Percentiles rank a stretch among this genome's conserved stretches.
phyloP scores from a whole-genome alignment of 2,329 filamentous ascomycete species.

The Botryotinia globosa region DNA sequence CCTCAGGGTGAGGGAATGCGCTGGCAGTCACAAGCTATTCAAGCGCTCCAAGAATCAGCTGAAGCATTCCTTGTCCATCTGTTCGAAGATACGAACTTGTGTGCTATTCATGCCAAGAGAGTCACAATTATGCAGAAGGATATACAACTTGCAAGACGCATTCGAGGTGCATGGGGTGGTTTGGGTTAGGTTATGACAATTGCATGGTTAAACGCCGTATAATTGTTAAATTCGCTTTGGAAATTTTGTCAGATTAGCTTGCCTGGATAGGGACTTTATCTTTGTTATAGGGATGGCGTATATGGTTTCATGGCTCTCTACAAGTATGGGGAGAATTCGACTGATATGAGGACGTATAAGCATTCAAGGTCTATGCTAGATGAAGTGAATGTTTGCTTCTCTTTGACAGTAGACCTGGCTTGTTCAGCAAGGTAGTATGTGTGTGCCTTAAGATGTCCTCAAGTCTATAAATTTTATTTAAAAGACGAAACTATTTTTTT shows the following conservation, averaged over 20 bases:
- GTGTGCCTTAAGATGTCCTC: neutral
- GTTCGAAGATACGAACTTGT: conserved; percentile 96
- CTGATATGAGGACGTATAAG: neutral
- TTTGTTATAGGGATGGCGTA: conserved; percentile 1
- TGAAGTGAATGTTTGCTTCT: neutral
- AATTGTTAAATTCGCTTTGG: conserved; percentile 5
- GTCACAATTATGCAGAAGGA: conserved; percentile 98
- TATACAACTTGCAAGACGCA: conserved; percentile 84
- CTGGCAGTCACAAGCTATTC: conserved; percentile 95
- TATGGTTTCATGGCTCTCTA: conserved; percentile 2
- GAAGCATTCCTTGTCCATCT: conserved; percentile 94
- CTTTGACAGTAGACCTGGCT: neutral
- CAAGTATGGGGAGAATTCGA: conserved; percentile 4
- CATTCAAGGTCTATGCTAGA: neutral
- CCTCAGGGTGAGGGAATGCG: conserved; percentile 68
- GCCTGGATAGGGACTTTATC: neutral
- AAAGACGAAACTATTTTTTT: neutral
- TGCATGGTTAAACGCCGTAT: neutral
- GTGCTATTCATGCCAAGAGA: conserved; percentile 93
- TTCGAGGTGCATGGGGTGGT: conserved; percentile 75
- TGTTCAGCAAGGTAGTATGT: conserved; percentile 4
- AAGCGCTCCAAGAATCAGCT: conserved; percentile 90
- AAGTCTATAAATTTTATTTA: neutral
- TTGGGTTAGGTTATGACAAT: conserved; percentile 44
- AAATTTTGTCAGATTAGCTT: conserved; percentile 3